Evolutionary conservation across 306 rosid genomes (phyloP).

Genomic region (Abrus precatorius): DNA sequence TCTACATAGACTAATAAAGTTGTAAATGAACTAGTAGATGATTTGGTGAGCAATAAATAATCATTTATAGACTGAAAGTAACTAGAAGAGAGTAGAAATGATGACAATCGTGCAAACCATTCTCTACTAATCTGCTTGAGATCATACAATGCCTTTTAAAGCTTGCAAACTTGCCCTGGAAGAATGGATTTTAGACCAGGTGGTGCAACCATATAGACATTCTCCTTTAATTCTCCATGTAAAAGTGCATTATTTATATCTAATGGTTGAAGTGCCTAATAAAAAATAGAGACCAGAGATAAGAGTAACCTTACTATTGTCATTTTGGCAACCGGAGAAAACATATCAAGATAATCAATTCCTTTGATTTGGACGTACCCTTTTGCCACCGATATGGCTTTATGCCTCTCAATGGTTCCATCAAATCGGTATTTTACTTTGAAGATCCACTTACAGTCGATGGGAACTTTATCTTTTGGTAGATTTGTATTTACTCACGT

Average conservation of each 20-base stretch:
- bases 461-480: not conserved
- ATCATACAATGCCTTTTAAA: not conserved
- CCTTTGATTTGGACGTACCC: not conserved
- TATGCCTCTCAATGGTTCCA: too few relatives aligned
- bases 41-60: not conserved
- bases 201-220: not conserved
- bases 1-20: not conserved
- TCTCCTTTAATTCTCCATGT: not conserved
- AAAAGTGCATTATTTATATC: too few relatives aligned
- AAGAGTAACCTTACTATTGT: too few relatives aligned
- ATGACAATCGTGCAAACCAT: not conserved
- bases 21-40: not conserved
- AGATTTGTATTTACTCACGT: not conserved
- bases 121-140: not conserved
- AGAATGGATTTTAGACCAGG: not conserved
- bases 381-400: too few relatives aligned
- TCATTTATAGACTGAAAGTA: not conserved
- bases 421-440: too few relatives aligned
- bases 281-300: too few relatives aligned
- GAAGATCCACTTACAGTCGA: too few relatives aligned
- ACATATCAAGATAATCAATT: not conserved
- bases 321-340: not conserved
- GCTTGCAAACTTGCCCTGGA: not conserved
- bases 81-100: not conserved
- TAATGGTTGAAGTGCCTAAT: too few relatives aligned